A percentile compares a stretch with the other conserved stretches of the same genome.
These are phyloP conservation scores for Clarkia xantiana DNA, from an alignment of 345 rosid genomes.

Conservation along the genomic window DNA sequence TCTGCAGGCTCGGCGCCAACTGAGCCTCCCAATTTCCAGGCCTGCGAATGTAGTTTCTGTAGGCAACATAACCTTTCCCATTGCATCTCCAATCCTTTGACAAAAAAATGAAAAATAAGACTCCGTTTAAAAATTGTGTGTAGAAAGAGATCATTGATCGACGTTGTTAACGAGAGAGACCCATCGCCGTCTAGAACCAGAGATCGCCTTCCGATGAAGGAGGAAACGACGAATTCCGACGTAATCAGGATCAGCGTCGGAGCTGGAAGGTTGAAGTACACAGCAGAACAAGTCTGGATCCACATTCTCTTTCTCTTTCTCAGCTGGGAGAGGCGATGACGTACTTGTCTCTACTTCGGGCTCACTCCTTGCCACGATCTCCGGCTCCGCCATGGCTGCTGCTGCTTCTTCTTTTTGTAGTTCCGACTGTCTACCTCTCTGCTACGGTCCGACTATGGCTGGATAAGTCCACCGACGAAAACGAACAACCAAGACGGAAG, in stretches of 20 bases:
- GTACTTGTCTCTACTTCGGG: constrained; percentile 5
- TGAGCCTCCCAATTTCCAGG: constrained; percentile 70
- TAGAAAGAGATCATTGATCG: not conserved
- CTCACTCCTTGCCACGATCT: not conserved
- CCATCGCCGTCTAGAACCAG: constrained; percentile 46
- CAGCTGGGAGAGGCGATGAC: constrained; percentile 2
- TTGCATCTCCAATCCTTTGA: constrained; percentile 95
- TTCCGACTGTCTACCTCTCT: not conserved
- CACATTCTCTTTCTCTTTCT: constrained; percentile 13
- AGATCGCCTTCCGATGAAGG: constrained; percentile 60
- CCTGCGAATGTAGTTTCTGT: constrained; percentile 68
- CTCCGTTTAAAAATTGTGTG: constrained; percentile 3
- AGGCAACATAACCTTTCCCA: constrained; percentile 74
- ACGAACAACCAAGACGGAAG: too few relatives aligned
- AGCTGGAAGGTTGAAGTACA: constrained; percentile 53
- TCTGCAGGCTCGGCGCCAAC: constrained; percentile 44
- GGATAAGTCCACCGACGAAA: too few relatives aligned
- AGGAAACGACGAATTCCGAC: constrained; percentile 77
- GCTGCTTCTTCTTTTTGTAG: not conserved
- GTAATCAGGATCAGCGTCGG: constrained; percentile 55
- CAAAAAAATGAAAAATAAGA: not conserved
- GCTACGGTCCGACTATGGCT: too few relatives aligned
- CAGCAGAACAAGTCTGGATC: constrained; percentile 68
- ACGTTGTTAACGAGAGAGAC: constrained; percentile 16
- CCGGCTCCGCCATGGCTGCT: constrained; percentile 1